Percentiles rank a stretch among this genome's conserved stretches.
phyloP scores from a whole-genome alignment of 1,284 basidiomycete genomes.

The Gymnopus androsaceus region DNA sequence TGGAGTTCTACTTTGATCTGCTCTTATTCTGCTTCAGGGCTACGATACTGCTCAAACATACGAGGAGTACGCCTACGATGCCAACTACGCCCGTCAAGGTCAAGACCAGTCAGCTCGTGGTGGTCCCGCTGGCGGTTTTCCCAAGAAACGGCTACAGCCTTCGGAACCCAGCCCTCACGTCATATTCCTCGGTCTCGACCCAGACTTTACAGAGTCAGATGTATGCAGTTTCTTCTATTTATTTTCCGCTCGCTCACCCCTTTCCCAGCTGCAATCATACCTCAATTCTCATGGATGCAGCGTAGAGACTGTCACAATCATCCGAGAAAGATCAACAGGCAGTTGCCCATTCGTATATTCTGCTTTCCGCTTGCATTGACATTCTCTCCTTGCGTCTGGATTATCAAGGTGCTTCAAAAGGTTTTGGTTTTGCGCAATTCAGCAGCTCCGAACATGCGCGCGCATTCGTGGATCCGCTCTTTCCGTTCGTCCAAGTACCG shows the following conservation, averaged over 20 bases:
- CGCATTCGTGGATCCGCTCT: slow-evolving; percentile 84
- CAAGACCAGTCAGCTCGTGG: slow-evolving; percentile 48
- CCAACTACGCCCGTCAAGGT: slow-evolving; percentile 31
- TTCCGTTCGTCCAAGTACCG: slow-evolving; percentile 82
- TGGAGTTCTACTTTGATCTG: neutral
- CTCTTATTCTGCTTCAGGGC: slow-evolving; percentile 35
- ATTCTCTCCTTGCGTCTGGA: slow-evolving; percentile 42
- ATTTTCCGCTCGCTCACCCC: slow-evolving; percentile 38
- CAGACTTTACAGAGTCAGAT: slow-evolving; percentile 87
- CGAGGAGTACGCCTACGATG: slow-evolving; percentile 36
- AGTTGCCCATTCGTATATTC: slow-evolving; percentile 83
- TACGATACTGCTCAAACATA: slow-evolving; percentile 48
- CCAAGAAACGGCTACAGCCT: slow-evolving; percentile 72
- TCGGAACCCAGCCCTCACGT: slow-evolving; percentile 86
- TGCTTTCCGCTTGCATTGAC: slow-evolving; percentile 70
- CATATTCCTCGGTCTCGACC: slow-evolving; percentile 89
- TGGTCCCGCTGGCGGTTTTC: slow-evolving; percentile 41
- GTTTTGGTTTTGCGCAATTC: slow-evolving; percentile 94
- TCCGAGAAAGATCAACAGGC: slow-evolving; percentile 91
- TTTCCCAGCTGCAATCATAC: slow-evolving; percentile 73
- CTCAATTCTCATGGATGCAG: slow-evolving; percentile 72
- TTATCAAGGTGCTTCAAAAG: slow-evolving; percentile 84
- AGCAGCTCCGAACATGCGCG: slow-evolving; percentile 79
- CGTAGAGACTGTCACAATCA: slow-evolving; percentile 86
- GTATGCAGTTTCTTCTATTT: slow-evolving; percentile 48